phyloP scores from a whole-genome alignment of 345 rosid species.

The Microcos paniculata region DNA sequence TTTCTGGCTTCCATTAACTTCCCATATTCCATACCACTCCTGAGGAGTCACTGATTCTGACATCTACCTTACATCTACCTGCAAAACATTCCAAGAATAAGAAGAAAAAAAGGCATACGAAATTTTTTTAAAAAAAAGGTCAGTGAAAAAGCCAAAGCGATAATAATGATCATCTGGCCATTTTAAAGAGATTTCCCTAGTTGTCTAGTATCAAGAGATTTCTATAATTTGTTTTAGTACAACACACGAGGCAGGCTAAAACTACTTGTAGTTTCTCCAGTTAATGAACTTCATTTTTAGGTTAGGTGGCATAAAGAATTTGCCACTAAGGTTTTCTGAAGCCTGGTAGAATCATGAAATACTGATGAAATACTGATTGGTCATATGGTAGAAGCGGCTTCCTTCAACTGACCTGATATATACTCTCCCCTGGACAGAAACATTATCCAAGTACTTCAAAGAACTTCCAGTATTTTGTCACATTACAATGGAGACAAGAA shows the following conservation, averaged over 20 bases:
- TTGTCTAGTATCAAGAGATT: neutral
- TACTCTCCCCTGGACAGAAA: conserved; percentile 6
- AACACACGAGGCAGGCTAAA: neutral
- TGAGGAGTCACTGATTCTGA: neutral
- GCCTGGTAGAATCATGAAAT: conserved; percentile 3
- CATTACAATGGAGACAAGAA: conserved; percentile 1
- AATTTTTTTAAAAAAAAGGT: neutral
- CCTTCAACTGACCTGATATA: conserved; percentile 34
- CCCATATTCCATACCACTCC: conserved; percentile 10
- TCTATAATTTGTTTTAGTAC: neutral
- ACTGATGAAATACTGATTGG: neutral
- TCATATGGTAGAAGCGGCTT: neutral
- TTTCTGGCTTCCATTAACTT: conserved; percentile 8
- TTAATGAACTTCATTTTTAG: neutral
- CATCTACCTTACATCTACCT: conserved; percentile 17
- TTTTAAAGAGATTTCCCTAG: neutral
- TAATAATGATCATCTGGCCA: neutral
- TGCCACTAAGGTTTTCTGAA: neutral
- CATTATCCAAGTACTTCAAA: conserved; percentile 2
- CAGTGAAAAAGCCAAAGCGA: neutral
- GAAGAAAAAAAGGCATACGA: neutral
- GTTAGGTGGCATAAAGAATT: neutral
- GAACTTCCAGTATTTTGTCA: conserved; percentile 23
- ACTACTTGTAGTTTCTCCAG: neutral
- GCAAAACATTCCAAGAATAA: neutral